A percentile compares a stretch with the other conserved stretches of the same genome.
Conservation (phyloP, 192 early-diverging fungal species). For the Entrophospora sp. region DNA sequence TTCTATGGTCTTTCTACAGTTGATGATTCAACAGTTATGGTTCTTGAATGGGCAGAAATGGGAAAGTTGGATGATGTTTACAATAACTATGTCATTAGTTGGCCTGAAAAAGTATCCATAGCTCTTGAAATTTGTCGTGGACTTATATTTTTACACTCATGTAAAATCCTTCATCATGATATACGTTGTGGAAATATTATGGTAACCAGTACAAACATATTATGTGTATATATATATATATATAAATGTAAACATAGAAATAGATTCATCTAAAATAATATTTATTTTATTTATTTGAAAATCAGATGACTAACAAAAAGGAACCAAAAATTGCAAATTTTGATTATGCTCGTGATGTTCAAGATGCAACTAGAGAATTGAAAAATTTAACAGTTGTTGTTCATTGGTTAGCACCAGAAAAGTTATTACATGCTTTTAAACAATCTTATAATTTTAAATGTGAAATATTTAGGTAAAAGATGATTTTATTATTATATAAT, state of each 20-base stretch:
- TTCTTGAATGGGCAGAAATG: slow-evolving; percentile 16
- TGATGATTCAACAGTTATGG: no score
- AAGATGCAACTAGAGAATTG: not conserved
- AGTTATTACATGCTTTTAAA: not conserved
- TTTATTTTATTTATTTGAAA: no score
- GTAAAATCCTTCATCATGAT: slow-evolving; percentile 6
- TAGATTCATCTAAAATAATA: not conserved
- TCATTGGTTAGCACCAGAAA: slow-evolving; percentile 18
- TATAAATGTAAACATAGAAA: not conserved
- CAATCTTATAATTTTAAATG: slow-evolving; percentile 2
- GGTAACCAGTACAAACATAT: not conserved
- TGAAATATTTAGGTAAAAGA: slow-evolving; percentile 11
- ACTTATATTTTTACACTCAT: slow-evolving; percentile 2
- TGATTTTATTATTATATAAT: no score
- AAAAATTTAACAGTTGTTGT: slow-evolving; percentile 9
- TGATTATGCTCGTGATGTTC: no score
- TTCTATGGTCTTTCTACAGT: slow-evolving; percentile 16
- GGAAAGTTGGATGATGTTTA: slow-evolving; percentile 10
- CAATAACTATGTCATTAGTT: not conserved
- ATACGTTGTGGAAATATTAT: slow-evolving; percentile 16
- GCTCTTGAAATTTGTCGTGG: slow-evolving; percentile 17
- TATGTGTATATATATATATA: not conserved
- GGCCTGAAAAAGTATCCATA: not conserved
- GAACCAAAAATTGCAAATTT: no score
- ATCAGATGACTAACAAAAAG: not conserved